Conservation (phyloP, 306 rosid genomes). For the Pueraria montana region DNA sequence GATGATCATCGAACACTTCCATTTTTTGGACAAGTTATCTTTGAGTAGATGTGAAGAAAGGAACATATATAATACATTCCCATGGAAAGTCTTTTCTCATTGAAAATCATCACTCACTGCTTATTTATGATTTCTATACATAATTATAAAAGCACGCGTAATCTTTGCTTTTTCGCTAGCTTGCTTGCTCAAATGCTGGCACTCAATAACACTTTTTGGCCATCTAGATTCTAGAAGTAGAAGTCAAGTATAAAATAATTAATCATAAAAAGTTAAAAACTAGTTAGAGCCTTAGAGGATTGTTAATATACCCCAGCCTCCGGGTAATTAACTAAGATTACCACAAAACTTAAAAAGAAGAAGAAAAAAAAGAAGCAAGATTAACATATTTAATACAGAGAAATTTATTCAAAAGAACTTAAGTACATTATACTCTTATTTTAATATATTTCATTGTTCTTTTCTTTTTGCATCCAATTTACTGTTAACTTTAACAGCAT, state of each 20-base stretch:
- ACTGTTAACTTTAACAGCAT: no score
- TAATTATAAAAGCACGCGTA: slow-evolving; percentile 55
- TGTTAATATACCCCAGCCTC: no score
- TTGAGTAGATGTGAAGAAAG: slow-evolving; percentile 64
- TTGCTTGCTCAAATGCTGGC: neutral
- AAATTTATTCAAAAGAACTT: no score
- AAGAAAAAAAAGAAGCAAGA: no score
- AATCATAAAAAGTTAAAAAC: no score
- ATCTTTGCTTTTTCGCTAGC: slow-evolving; percentile 28
- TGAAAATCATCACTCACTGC: slow-evolving; percentile 24
- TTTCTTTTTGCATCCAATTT: no score
- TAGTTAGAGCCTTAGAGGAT: no score
- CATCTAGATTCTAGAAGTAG: slow-evolving; percentile 1
- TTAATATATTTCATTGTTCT: no score
- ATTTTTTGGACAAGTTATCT: slow-evolving; percentile 16
- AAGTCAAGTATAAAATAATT: neutral
- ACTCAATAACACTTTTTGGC: slow-evolving; percentile 13
- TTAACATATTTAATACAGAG: no score
- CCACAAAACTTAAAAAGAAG: no score
- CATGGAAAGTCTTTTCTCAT: slow-evolving; percentile 4
- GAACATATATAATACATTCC: slow-evolving; percentile 21
- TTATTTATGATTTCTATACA: slow-evolving; percentile 29
- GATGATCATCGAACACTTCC: neutral
- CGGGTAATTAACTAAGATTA: no score
- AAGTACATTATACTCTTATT: no score